Percentiles rank a stretch among this genome's conserved stretches.
phyloP scores from a whole-genome alignment of 2,329 filamentous ascomycete genomes.

The Alternaria sp. region DNA sequence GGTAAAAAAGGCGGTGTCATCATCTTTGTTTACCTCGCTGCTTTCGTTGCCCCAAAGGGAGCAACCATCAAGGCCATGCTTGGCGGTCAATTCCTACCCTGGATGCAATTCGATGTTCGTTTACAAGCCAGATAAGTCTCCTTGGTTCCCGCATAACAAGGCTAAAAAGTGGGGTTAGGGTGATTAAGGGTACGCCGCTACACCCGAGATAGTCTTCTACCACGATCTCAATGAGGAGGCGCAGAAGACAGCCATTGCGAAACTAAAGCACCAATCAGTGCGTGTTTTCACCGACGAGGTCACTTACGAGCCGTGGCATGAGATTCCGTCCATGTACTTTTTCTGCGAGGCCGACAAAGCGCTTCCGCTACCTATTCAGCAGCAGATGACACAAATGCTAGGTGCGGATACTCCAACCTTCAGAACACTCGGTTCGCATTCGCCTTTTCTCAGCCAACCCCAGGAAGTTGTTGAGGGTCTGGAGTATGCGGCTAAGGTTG shows the following conservation, averaged over 20 bases:
- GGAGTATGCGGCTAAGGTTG: constrained; percentile 8
- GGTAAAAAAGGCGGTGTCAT: constrained; percentile 11
- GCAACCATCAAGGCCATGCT: constrained; percentile 6
- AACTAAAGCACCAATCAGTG: constrained; percentile 7
- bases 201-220: constrained; percentile 5
- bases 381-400: constrained; percentile 8
- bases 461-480: constrained; percentile 5
- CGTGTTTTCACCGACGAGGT: constrained; percentile 11
- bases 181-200: constrained; percentile 3
- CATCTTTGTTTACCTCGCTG: constrained; percentile 10
- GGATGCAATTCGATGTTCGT: constrained; percentile 14
- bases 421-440: constrained; percentile 1
- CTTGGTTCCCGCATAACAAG: not conserved
- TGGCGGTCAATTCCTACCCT: constrained; percentile 7
- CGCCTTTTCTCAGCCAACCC: constrained; percentile 12
- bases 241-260: constrained; percentile 4
- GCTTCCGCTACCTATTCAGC: constrained; percentile 9
- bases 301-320: constrained; percentile 13
- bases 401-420: constrained; percentile 2
- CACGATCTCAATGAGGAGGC: constrained; percentile 5
- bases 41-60: constrained; percentile 12
- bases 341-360: constrained; percentile 11
- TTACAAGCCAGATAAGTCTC: not conserved
- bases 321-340: constrained; percentile 8
- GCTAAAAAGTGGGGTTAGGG: not conserved